A percentile compares a stretch with the other conserved stretches of the same genome.
These are phyloP conservation scores for Globisporangium spinosum DNA, from an alignment of 352 stramenopile species.

Conservation along the genomic window DNA sequence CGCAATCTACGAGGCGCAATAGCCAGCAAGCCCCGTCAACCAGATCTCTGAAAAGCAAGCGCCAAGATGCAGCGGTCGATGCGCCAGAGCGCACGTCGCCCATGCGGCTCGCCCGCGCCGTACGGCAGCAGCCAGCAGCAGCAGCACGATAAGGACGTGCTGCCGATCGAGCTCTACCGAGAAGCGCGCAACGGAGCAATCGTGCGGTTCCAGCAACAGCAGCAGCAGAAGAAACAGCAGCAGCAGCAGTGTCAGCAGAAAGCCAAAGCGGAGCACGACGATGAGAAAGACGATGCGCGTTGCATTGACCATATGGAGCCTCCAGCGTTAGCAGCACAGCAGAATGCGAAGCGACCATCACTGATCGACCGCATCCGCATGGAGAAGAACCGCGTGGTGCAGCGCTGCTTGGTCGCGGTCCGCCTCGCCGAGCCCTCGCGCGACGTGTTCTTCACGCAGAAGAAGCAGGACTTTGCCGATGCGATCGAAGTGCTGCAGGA, in stretches of 20 bases:
- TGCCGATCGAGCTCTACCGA: conserved; percentile 11
- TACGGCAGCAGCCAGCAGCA: neutral
- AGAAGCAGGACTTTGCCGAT: conserved; percentile 32
- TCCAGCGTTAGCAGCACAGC: neutral
- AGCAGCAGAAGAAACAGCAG: neutral
- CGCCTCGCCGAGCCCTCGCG: conserved; percentile 44
- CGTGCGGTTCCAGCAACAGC: conserved; percentile 2
- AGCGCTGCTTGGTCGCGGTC: conserved; percentile 52
- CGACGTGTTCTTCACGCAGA: conserved; percentile 52
- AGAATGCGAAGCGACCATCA: neutral
- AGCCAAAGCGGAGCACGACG: neutral
- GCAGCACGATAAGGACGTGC: neutral
- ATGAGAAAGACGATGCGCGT: neutral
- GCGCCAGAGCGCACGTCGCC: conserved; percentile 1
- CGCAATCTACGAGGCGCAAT: neutral
- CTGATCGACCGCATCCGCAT: conserved; percentile 34
- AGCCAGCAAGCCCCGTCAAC: neutral
- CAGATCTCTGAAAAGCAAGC: neutral
- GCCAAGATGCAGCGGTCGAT: neutral
- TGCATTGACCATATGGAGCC: neutral
- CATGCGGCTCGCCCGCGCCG: neutral
- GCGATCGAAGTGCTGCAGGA: conserved; percentile 41
- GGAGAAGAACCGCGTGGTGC: conserved; percentile 64
- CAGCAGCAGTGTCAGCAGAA: conserved; percentile 1
- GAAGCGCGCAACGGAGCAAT: conserved; percentile 10